phyloP scores from a whole-genome alignment of 176 grass and related monocot genomes.

The Bromus sterilis region DNA sequence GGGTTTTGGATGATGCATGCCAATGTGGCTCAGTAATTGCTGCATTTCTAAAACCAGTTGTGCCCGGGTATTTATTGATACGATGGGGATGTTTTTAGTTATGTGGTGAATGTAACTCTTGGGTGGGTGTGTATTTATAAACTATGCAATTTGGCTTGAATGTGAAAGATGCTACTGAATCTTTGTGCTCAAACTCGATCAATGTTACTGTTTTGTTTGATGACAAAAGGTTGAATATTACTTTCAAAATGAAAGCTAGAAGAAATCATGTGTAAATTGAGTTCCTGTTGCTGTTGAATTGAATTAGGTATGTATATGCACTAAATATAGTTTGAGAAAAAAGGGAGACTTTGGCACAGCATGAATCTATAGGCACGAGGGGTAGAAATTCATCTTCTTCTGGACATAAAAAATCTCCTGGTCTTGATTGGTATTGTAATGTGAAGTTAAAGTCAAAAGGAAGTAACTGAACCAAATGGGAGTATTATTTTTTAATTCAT shows the following conservation, averaged over 20 bases:
- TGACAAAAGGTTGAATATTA: not conserved
- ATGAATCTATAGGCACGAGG: not conserved
- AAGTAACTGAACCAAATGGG: not conserved
- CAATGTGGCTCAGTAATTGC: conserved; percentile 11
- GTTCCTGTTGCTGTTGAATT: not conserved
- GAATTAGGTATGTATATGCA: not conserved
- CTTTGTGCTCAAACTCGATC: not conserved
- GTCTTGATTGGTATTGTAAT: not conserved
- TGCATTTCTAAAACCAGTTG: not conserved
- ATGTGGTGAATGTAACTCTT: not conserved
- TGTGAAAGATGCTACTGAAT: not conserved
- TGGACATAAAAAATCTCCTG: not conserved
- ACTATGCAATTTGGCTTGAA: not conserved
- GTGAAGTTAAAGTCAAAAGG: not conserved
- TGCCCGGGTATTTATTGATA: not conserved
- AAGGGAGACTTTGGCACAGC: not conserved
- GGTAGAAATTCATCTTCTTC: not conserved
- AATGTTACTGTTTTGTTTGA: not conserved
- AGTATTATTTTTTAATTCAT: not conserved
- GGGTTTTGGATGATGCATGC: not conserved
- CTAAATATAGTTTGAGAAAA: not conserved
- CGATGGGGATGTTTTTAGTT: not conserved
- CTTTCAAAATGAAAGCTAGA: not conserved
- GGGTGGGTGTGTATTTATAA: not conserved
- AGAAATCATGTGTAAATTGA: not conserved